These are phyloP conservation scores for Phaeotremella skinneri DNA, from an alignment of 768 basidiomycete species.

Conservation along the genomic window DNA sequence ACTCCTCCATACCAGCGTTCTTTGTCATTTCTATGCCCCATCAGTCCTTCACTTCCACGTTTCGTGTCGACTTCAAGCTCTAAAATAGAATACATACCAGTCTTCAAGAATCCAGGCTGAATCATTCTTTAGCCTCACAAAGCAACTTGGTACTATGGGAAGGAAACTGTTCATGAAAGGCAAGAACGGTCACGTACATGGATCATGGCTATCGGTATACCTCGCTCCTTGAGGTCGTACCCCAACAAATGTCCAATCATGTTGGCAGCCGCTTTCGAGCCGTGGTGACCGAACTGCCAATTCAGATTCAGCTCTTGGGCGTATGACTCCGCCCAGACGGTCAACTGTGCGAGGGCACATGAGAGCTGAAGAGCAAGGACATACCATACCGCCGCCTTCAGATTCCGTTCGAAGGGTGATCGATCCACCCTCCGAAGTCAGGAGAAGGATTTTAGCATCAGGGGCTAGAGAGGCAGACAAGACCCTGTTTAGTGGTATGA, in stretches of 20 bases:
- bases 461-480: constrained; percentile 38
- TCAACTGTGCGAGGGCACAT: no score
- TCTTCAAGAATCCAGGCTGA: constrained; percentile 58
- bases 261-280: constrained; percentile 57
- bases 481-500: constrained; percentile 22
- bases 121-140: neutral
- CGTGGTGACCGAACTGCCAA: constrained; percentile 56
- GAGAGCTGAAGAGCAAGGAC: neutral
- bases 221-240: constrained; percentile 53
- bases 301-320: no score
- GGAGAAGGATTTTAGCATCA: constrained; percentile 54
- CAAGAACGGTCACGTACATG: constrained; percentile 53
- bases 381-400: constrained; percentile 56
- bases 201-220: constrained; percentile 55
- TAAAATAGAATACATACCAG: no score
- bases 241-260: constrained; percentile 57
- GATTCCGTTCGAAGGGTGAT: constrained; percentile 54
- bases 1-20: constrained; percentile 55
- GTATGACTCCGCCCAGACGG: no score
- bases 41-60: neutral
- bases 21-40: constrained; percentile 52
- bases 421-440: constrained; percentile 58
- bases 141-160: neutral
- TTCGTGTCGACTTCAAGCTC: neutral
- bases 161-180: neutral